Evolutionary conservation across 768 basidiomycete genomes (phyloP), one percentile per base, ranked within the genome.

Genomic region (Psilocybe cyanescens): DNA sequence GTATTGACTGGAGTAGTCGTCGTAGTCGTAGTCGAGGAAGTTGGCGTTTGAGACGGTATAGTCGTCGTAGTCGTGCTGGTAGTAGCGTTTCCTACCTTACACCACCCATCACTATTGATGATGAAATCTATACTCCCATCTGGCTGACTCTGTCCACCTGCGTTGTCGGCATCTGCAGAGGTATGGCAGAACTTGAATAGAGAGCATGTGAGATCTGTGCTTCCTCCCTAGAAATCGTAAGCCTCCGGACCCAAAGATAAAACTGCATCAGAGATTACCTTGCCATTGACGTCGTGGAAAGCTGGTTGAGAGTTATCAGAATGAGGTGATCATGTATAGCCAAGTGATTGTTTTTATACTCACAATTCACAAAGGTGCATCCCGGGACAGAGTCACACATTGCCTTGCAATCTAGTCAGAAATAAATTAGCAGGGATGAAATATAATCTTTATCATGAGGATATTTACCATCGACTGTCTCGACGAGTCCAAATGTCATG

Each of bases 231-330:
- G 8, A 54, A 28, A 4, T 49, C 5, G 6, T 35, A 35, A 35
- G 33, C 33, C 33, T 35, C 33, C 7, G 33, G 6, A 35, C 33
- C 33, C 33, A 35, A 6, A 7, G 8, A 17, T 5, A 29, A 41
- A 17, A 12, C 12, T 35, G 4, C 12, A 55, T 33, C n/a, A 29
- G 35, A n/a, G 56, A 65, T 33, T 45, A 76, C 75, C 67, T 76
- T 76, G 31, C 72, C 77, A 57, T 78, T 76, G 24, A 74, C 71
- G 56, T 78, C 76, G 61, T 74, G 71, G 64, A 75, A 77, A 2
- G 71, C 76, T 77, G 37, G 17, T 14, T 28, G 19, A 50, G 3
- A 31, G 24, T 17, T 14, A 19, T 17, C 52, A 51, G 24, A 49
- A 58, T 19, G 17, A 4, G 3, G 28, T 30, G 53, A 14, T 24